Evolutionary conservation across 345 rosid genomes (phyloP).

Genomic region (Viola odorata): DNA sequence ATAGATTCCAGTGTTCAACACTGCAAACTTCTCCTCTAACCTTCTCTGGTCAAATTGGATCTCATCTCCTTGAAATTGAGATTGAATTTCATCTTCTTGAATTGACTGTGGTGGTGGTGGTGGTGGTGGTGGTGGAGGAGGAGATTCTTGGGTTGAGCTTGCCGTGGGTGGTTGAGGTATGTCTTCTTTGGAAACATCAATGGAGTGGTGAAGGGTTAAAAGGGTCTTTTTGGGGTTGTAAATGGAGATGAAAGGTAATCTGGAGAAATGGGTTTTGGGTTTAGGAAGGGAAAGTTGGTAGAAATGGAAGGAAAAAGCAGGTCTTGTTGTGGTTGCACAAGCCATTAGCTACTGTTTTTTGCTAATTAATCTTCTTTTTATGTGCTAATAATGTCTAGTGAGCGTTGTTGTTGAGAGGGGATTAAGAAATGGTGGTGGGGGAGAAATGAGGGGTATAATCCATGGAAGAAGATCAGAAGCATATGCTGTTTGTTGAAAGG

Average conservation of each 20-base stretch:
- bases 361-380: background rate
- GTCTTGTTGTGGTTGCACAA: conserved; percentile 50
- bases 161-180: conserved; percentile 33
- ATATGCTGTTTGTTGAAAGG: conserved; percentile 19
- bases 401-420: background rate
- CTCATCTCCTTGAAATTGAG: background rate
- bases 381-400: background rate
- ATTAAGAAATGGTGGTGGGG: conserved; percentile 26
- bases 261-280: conserved; percentile 19
- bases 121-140: background rate
- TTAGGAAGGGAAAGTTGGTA: conserved; percentile 22
- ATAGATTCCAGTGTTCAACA: conserved; percentile 85
- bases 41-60: conserved; percentile 38
- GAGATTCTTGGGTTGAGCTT: conserved; percentile 22
- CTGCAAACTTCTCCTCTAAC: conserved; percentile 87
- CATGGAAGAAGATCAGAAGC: conserved; percentile 24
- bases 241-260: conserved; percentile 21
- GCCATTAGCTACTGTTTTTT: conserved; percentile 38
- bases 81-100: conserved; percentile 3
- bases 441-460: conserved; percentile 34
- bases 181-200: conserved; percentile 79
- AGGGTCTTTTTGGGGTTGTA: conserved; percentile 21
- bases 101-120: conserved; percentile 8
- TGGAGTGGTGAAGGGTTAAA: conserved; percentile 25
- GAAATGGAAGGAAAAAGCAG: conserved; percentile 52